Evolutionary conservation across 305 asterid species (phyloP), one percentile per base, ranked within the genome.

Genomic region (Rubia tinctorum): DNA sequence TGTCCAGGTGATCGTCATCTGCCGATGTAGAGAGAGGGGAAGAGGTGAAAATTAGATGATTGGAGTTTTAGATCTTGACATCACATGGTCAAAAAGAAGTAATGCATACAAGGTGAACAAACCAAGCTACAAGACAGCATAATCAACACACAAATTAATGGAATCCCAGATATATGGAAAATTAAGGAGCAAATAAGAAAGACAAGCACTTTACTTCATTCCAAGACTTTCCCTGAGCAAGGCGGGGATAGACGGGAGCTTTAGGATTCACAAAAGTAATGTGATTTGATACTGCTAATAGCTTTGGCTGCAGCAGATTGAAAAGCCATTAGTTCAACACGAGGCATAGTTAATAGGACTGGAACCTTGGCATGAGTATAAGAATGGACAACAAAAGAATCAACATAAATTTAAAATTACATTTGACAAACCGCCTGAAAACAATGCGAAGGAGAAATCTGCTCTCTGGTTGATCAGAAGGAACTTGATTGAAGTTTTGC

Each of bases 1-100:
- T 72, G 98, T 93, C 98, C 98, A 93, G 43, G 98, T 91, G 40
- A 93, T 83, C n/a, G 98, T 88, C 97, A 93, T 93, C 98, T 93
- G 86, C 7, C 39, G 47, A 63, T 51, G 43, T 20, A 49, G 30
- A 73, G 12, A 9, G 73, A 8, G 73, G 44, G 58, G 63, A 44
- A 15, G 44, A 51, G 64, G 23, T 63, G 71, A 60, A 51, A 0
- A 13, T 25, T 9, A 60, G 49, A 45, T 44, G 49, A 37, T 15
- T 42, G 34, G 3, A 14, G 30, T 9, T 40, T 22, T 64, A 74
- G 60, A 53, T 66, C 51, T 61, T 20, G 42, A 30, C 1, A 30
- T 30, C 34, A 30, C 34, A 30, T 3, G 34, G 34, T 51, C 58
- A 51, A 53, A 17, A 53, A 58, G 64, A 68, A 74, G 20, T 49